Base-by-base conservation (phyloP, 768 basidiomycete species). In the Symmetrospora coprosmae region DNA sequence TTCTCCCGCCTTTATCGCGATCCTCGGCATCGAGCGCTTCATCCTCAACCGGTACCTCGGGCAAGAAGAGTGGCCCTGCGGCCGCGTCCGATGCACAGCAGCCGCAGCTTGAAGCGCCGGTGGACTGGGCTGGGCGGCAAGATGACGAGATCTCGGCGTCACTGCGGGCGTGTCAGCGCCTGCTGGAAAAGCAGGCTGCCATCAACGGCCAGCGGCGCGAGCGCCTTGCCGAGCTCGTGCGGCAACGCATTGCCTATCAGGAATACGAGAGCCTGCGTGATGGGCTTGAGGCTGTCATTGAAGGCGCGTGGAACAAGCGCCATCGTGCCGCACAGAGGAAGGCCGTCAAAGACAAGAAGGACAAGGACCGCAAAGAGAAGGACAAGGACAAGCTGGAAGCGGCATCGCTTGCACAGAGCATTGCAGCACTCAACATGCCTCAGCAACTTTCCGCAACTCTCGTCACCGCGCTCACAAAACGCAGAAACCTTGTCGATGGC, bases 71-170 rank as follows among this genome's bases (percentile, higher is more conserved):
- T 9, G 46, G 43, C 28, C 43, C 43, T n/a, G 37, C 28, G 27
- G 41, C 55, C 17, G 43, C 30, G 25, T 38, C n/a, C 4, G 47
- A 23, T n/a, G 23, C 13, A 16, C n/a, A n/a, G 21, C 23, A 19
- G 38, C 17, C 25, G 14, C 46, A 63, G 19, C 45, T 23, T 2
- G 31, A 34, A 30, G 34, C 37, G 3, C 16, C 30, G 73, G 68
- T 70, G 56, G 74, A 75, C 59, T 73, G 73, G 63, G 60, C 69
- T 7, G 23, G 63, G 11, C 81, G 84, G 62, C 84, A 90, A 35
- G 75, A 76, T 61, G 94, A 99, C 72, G 90, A 91, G 31, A 86
- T 99, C 48, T 84, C 90, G 7, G 82, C 86, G 1, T 85, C 87
- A 1, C 79, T 99, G 0, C 84, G 92, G 2, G 83, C 87, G 40